Percentiles rank a stretch among this genome's conserved stretches.
These are phyloP conservation scores for Ophiobolus disseminans DNA, from an alignment of 2,329 filamentous ascomycete genomes.

Conservation along the genomic window DNA sequence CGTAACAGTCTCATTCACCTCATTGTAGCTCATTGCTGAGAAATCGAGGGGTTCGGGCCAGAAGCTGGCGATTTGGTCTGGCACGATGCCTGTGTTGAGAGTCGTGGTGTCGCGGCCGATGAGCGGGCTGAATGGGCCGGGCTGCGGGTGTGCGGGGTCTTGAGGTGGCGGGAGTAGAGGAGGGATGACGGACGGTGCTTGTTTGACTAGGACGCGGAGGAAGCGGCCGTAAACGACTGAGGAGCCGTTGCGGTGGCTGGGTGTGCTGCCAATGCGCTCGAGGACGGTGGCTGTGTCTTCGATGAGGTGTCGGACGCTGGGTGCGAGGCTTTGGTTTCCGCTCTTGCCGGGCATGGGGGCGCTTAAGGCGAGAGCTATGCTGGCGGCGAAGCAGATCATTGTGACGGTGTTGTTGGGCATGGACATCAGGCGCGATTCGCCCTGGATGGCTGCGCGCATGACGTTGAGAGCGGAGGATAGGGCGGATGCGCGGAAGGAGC, in stretches of 20 bases:
- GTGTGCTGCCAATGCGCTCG: conserved; percentile 71
- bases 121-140: conserved; percentile 6
- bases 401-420: conserved; percentile 83
- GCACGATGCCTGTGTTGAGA: conserved; percentile 8
- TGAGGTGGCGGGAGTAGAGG: conserved; percentile 5
- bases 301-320: conserved; percentile 51
- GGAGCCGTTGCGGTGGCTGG: conserved; percentile 70
- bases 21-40: conserved; percentile 73
- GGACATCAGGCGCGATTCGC: conserved; percentile 71
- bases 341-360: conserved; percentile 31
- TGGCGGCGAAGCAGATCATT: conserved; percentile 75
- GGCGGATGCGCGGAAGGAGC: conserved; percentile 75
- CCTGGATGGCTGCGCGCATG: conserved; percentile 75
- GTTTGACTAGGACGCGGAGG: conserved; percentile 54
- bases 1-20: conserved; percentile 71
- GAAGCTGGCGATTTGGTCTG: conserved; percentile 23
- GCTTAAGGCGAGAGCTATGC: conserved; percentile 59
- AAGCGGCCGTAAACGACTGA: conserved; percentile 67
- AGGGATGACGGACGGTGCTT: conserved; percentile 28
- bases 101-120: not conserved
- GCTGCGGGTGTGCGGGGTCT: conserved; percentile 3
- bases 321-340: conserved; percentile 37
- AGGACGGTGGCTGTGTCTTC: conserved; percentile 73
- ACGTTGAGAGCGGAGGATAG: conserved; percentile 77
- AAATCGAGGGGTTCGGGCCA: conserved; percentile 59